A percentile compares a stretch with the other conserved stretches of the same genome.
These are phyloP conservation scores for Blumeriella jaapii DNA, from an alignment of 2,329 filamentous ascomycete genomes.

Conservation along the genomic window DNA sequence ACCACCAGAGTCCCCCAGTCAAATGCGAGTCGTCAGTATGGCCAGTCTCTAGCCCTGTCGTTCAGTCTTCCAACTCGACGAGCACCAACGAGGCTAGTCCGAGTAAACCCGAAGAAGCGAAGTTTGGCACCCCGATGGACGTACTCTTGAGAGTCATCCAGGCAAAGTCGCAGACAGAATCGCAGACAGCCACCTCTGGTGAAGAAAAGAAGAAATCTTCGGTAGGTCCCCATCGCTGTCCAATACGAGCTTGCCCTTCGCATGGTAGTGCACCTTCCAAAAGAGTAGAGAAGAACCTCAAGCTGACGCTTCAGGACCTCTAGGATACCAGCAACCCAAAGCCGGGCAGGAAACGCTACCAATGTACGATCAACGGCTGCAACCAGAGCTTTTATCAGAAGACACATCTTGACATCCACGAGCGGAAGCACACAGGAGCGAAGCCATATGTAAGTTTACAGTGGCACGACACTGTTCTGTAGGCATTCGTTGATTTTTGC, in stretches of 20 bases:
- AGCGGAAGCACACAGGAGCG: slow-evolving; percentile 74
- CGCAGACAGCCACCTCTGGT: slow-evolving; percentile 22
- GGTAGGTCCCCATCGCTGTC: slow-evolving; percentile 27
- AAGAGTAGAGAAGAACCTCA: slow-evolving; percentile 12
- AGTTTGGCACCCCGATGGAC: slow-evolving; percentile 75
- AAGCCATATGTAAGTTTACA: slow-evolving; percentile 68
- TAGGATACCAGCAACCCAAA: slow-evolving; percentile 13
- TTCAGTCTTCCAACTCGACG: no score
- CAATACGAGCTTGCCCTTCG: slow-evolving; percentile 15
- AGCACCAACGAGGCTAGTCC: no score
- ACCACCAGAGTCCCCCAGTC: slow-evolving; percentile 28
- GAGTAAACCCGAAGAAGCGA: slow-evolving; percentile 31
- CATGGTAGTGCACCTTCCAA: slow-evolving; percentile 4
- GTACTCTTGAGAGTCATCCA: slow-evolving; percentile 84
- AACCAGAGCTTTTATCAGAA: slow-evolving; percentile 80
- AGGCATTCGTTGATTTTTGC: no score
- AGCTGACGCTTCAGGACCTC: slow-evolving; percentile 16
- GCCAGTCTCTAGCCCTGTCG: slow-evolving; percentile 17
- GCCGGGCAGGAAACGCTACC: slow-evolving; percentile 46
- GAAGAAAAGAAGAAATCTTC: slow-evolving; percentile 16
- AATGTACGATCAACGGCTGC: slow-evolving; percentile 64
- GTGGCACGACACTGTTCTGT: slow-evolving; percentile 8
- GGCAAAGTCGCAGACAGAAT: slow-evolving; percentile 42
- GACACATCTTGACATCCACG: slow-evolving; percentile 86
- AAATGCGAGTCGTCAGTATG: slow-evolving; percentile 28